Evolutionary conservation across 345 rosid genomes (phyloP).

Genomic region (Alliaria petiolata): DNA sequence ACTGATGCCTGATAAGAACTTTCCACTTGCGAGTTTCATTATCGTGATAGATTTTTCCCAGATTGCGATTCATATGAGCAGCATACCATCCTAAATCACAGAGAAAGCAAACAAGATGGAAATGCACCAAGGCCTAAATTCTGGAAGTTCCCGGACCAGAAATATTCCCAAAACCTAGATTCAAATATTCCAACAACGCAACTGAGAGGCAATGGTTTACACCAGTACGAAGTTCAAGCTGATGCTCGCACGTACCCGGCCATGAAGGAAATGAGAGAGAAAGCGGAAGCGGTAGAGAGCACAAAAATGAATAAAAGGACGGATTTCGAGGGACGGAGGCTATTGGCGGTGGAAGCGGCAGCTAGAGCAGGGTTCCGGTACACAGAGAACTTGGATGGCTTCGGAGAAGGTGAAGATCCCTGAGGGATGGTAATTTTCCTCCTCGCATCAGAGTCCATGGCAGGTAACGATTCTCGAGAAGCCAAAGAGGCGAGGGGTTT

Average conservation of each 20-base stretch:
- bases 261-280: constrained; percentile 48
- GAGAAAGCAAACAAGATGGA: neutral
- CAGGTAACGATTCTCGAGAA: neutral
- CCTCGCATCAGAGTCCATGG: constrained; percentile 27
- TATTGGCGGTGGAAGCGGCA: constrained; percentile 71
- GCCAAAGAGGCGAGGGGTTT: neutral
- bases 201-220: neutral
- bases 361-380: constrained; percentile 77
- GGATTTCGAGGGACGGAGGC: constrained; percentile 69
- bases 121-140: neutral
- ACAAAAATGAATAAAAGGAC: constrained; percentile 44
- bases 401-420: constrained; percentile 35
- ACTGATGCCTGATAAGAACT: neutral
- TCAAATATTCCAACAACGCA: neutral
- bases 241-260: constrained; percentile 43
- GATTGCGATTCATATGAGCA: neutral
- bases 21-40: neutral
- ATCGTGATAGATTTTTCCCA: neutral
- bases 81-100: neutral
- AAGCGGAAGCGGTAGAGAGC: constrained; percentile 64
- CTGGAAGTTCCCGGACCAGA: constrained; percentile 16
- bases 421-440: neutral
- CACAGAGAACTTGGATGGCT: constrained; percentile 64
- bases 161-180: neutral
- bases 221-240: constrained; percentile 1